Base-by-base conservation (phyloP, 768 basidiomycete species). In the Pleurotus salmoneostramineus region DNA sequence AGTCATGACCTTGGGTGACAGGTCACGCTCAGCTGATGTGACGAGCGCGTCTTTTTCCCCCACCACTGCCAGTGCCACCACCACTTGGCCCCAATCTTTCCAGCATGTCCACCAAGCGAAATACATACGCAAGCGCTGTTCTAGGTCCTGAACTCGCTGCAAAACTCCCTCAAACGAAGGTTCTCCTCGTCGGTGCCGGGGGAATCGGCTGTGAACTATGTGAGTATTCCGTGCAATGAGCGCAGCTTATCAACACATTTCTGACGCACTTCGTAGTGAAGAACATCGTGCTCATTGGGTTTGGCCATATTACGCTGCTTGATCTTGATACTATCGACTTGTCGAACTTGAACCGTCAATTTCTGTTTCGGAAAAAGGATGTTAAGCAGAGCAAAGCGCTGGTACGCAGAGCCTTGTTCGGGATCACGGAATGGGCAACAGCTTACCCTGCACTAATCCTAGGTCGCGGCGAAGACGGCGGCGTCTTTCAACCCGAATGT, bases 241-340 rank as follows among this genome's bases (percentile, higher is more conserved):
- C 3, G 6, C 14, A 17, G 7, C 45, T 56, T 33, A 12, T 47
- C 12, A 27, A n/a, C 6, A 1, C 10, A 7, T 56, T 2, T 3
- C 11, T 40, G n/a, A 57, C 49, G 21, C 56, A 14, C 14, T 44
- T 48, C 21, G 8, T 37, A 97, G 95, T 99, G 65, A 99, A 99
- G 77, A 98, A 98, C 68, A 79, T 98, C 46, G 94, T 96, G 11
- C 75, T 97, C 50, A 88, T 93, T 1, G 95, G 95, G 32, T 98
- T 98, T 65, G 91, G 91, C 15, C 80, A 89, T 68, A 96, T 97
- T 61, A 94, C 94, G 0, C 82, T 97, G 50, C 80, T 99, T 58
- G 96, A 99, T 73, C 80, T 99, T 61, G 96, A 99, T 73, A 99
- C 96, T 15, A 99, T 99, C 70, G 96, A 99, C 78, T 79, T 99